phyloP scores from a whole-genome alignment of 805 yeast genomes.

The Danielozyma ontarioensis region DNA sequence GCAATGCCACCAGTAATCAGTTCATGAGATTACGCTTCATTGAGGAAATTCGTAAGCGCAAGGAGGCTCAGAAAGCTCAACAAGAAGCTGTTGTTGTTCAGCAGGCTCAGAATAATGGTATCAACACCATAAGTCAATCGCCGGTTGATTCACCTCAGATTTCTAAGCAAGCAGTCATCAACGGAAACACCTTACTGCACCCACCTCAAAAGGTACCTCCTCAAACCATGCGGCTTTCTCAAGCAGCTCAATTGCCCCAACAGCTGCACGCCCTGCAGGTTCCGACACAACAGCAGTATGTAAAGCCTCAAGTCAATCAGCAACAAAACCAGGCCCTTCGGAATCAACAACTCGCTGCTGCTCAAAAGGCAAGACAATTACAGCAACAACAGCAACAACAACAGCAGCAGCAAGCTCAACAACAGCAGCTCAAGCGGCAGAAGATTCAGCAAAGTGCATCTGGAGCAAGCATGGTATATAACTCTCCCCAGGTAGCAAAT shows the following conservation, averaged over 20 bases:
- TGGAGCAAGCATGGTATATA: background rate
- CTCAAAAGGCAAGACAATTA: constrained; percentile 10
- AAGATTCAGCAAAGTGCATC: constrained; percentile 2
- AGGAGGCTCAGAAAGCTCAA: constrained; percentile 39
- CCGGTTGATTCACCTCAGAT: background rate
- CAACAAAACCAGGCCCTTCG: constrained; percentile 6
- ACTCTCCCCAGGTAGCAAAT: constrained; percentile 9
- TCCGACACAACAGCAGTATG: constrained; percentile 3
- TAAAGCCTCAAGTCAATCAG: constrained; percentile 3
- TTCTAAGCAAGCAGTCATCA: background rate
- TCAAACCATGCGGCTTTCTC: too few species aligned
- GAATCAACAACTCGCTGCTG: constrained; percentile 10
- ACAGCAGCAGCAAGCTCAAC: constrained; percentile 5
- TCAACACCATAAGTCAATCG: background rate
- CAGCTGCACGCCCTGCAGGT: constrained; percentile 1
- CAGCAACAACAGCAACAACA: constrained; percentile 6
- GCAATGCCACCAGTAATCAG: constrained; percentile 46
- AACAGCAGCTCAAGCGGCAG: constrained; percentile 6
- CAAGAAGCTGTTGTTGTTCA: constrained; percentile 38
- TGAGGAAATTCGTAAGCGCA: constrained; percentile 75
- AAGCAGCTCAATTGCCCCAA: background rate
- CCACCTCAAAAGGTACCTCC: too few species aligned
- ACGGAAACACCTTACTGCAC: background rate
- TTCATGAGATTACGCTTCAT: constrained; percentile 84
- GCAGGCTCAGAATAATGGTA: constrained; percentile 14